These are phyloP conservation scores for Trichoderma sp. DNA, from an alignment of 2,329 filamentous ascomycete genomes.

Conservation along the genomic window DNA sequence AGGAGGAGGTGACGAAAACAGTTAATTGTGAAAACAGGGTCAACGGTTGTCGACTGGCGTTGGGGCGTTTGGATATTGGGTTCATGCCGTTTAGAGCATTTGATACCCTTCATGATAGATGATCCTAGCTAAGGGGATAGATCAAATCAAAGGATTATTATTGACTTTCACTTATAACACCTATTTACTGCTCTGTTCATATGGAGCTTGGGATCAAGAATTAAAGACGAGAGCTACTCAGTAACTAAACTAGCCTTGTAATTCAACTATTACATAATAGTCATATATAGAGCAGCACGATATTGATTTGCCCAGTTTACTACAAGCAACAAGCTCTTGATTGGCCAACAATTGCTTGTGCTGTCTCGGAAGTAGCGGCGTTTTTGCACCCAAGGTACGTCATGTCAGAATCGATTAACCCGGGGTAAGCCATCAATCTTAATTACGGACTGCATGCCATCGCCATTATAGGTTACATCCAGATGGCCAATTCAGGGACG, in stretches of 20 bases:
- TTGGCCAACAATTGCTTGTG: background rate
- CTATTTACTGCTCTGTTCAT: background rate
- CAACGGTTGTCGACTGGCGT: background rate
- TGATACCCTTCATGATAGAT: constrained; percentile 22
- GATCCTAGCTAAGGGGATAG: constrained; percentile 27
- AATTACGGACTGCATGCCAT: background rate
- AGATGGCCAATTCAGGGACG: background rate
- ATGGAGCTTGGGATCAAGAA: background rate
- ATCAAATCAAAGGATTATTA: background rate
- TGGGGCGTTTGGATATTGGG: background rate
- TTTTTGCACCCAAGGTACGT: background rate
- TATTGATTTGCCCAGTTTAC: background rate
- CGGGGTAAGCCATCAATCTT: background rate
- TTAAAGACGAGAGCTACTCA: background rate
- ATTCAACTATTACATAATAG: background rate
- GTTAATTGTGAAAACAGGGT: background rate
- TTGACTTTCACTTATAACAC: background rate
- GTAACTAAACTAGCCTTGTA: background rate
- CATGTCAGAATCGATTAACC: background rate
- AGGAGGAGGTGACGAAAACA: background rate
- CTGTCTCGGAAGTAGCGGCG: constrained; percentile 1
- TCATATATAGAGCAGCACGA: background rate
- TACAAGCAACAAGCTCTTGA: background rate
- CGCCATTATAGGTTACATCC: background rate
- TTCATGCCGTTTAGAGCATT: background rate